Evolutionary conservation across 1,284 basidiomycete species (phyloP).

Genomic region (Tranzscheliella williamsii): DNA sequence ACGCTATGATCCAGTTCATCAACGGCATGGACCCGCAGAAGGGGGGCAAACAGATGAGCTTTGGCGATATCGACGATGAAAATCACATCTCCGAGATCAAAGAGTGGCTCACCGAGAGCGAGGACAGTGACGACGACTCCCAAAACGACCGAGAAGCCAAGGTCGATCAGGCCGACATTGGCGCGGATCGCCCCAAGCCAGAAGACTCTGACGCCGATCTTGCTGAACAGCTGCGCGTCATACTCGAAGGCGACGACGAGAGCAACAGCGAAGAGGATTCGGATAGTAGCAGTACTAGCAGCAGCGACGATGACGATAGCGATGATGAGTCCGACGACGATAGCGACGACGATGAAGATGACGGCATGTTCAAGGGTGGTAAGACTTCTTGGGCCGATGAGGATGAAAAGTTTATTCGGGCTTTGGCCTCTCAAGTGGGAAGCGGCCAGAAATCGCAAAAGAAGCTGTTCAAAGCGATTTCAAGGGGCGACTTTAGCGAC

Average conservation of each 20-base stretch:
- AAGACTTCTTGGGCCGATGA: constrained; percentile 67
- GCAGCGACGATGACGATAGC: constrained; percentile 8
- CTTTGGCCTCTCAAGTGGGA: constrained; percentile 61
- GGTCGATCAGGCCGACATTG: background rate
- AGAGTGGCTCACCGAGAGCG: constrained; percentile 49
- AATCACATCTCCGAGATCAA: constrained; percentile 42
- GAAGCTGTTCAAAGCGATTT: constrained; percentile 70
- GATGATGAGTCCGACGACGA: constrained; percentile 19
- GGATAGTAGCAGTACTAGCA: background rate
- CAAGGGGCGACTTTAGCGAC: constrained; percentile 68
- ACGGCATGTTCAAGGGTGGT: constrained; percentile 58
- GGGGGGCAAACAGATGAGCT: constrained; percentile 43
- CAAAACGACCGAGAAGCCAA: background rate
- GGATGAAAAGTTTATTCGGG: constrained; percentile 70
- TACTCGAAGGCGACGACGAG: constrained; percentile 25
- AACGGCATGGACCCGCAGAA: constrained; percentile 51
- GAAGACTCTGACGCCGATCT: constrained; percentile 21
- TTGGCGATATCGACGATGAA: constrained; percentile 47
- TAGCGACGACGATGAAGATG: constrained; percentile 25
- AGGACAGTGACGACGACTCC: constrained; percentile 19
- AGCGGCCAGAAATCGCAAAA: constrained; percentile 65
- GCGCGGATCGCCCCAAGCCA: background rate
- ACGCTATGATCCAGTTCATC: constrained; percentile 52
- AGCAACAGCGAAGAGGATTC: constrained; percentile 9
- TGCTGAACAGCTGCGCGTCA: constrained; percentile 31